Evolutionary conservation across 768 basidiomycete species (phyloP).

Genomic region (Rhizopogon roseolus): DNA sequence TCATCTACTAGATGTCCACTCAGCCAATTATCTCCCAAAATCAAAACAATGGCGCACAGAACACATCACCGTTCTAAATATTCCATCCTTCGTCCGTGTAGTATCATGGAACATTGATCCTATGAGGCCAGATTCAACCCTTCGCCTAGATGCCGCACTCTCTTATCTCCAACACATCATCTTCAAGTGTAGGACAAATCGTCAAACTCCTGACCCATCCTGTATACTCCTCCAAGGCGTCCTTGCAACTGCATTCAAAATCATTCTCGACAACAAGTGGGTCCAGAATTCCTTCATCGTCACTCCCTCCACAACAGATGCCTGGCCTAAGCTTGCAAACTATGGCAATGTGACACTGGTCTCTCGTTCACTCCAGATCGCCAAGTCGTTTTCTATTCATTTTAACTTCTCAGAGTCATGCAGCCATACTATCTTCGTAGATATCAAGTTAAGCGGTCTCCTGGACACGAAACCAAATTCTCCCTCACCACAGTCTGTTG

Average conservation of each 20-base stretch:
- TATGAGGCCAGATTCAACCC: conserved; percentile 20
- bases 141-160: conserved; percentile 40
- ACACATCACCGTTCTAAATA: background rate
- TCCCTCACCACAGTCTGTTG: conserved; percentile 20
- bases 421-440: conserved; percentile 47
- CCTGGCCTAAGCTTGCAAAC: conserved; percentile 40
- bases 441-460: conserved; percentile 33
- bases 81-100: conserved; percentile 37
- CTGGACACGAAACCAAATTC: conserved; percentile 6
- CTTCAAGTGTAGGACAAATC: conserved; percentile 35
- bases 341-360: conserved; percentile 65
- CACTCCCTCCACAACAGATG: conserved; percentile 39
- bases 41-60: background rate
- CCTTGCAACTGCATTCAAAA: conserved; percentile 32
- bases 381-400: conserved; percentile 37
- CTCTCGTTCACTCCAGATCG: conserved; percentile 41
- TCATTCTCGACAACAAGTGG: conserved; percentile 51
- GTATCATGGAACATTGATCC: conserved; percentile 66
- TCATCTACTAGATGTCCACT: background rate
- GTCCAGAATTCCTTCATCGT: conserved; percentile 50
- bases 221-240: conserved; percentile 65
- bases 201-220: conserved; percentile 45
- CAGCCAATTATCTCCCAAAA: background rate
- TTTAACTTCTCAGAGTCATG: conserved; percentile 41
- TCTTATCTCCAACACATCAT: conserved; percentile 45